Conservation (phyloP, 2,329 filamentous ascomycete genomes). For the Clonostachys rhizophaga region DNA sequence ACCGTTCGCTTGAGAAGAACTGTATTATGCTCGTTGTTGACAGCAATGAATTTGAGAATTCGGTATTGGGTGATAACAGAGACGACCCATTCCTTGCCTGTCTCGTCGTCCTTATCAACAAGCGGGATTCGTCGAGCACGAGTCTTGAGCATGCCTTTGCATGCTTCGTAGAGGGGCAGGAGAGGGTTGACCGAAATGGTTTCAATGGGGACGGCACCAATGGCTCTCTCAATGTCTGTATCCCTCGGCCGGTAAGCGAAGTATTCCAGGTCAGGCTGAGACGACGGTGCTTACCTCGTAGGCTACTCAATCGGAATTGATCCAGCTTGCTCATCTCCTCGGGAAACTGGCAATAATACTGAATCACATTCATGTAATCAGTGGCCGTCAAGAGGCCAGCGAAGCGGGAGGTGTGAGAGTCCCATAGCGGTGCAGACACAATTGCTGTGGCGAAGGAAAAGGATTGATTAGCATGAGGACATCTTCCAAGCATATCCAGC, state of each 20-base stretch:
- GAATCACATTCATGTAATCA: slow-evolving; percentile 97
- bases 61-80: slow-evolving; percentile 98
- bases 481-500: neutral
- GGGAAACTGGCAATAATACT: slow-evolving; percentile 98
- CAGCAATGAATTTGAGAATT: slow-evolving; percentile 96
- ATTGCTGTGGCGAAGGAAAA: slow-evolving; percentile 58
- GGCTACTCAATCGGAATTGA: slow-evolving; percentile 85
- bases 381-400: slow-evolving; percentile 92
- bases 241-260: slow-evolving; percentile 1
- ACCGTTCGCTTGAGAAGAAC: slow-evolving; percentile 85
- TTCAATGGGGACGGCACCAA: slow-evolving; percentile 86
- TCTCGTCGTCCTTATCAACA: slow-evolving; percentile 92
- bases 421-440: slow-evolving; percentile 95
- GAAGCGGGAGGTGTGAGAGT: slow-evolving; percentile 88
- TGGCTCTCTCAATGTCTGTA: slow-evolving; percentile 88
- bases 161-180: slow-evolving; percentile 89
- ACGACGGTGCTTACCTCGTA: slow-evolving; percentile 62
- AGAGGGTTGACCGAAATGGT: slow-evolving; percentile 94
- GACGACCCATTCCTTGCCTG: slow-evolving; percentile 84
- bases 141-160: slow-evolving; percentile 88
- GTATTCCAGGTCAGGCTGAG: neutral
- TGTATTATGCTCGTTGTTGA: slow-evolving; percentile 83
- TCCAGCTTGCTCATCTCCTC: slow-evolving; percentile 87
- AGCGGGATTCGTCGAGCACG: slow-evolving; percentile 90
- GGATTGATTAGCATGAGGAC: slow-evolving; percentile 8